phyloP scores from a whole-genome alignment of 805 yeast species.

The Saturnispora galanensis region DNA sequence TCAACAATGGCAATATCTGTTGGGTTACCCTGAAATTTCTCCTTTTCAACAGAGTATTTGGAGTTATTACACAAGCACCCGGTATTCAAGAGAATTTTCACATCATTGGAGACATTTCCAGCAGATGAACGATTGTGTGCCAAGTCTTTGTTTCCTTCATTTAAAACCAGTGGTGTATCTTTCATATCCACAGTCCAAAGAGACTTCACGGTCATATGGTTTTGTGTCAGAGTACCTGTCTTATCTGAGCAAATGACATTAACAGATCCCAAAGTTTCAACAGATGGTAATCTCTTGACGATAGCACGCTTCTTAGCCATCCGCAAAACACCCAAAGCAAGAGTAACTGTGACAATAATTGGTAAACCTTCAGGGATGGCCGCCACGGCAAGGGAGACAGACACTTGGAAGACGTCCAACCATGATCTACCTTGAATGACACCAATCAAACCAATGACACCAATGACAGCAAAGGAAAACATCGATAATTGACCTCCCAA shows the following conservation, averaged over 20 bases:
- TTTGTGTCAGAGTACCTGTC: conserved; percentile 83
- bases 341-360: conserved; percentile 92
- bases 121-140: conserved; percentile 31
- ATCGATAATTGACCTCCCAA: conserved; percentile 84
- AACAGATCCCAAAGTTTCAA: conserved; percentile 89
- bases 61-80: conserved; percentile 75
- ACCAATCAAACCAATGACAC: conserved; percentile 85
- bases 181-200: conserved; percentile 65
- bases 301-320: conserved; percentile 95
- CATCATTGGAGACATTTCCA: conserved; percentile 43
- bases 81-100: conserved; percentile 45
- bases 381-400: conserved; percentile 96
- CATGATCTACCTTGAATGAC: conserved; percentile 85
- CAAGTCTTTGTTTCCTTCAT: neutral
- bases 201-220: conserved; percentile 82
- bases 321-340: conserved; percentile 91
- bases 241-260: conserved; percentile 90
- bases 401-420: conserved; percentile 97
- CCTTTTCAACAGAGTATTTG: conserved; percentile 55
- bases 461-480: conserved; percentile 79
- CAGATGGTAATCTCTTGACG: conserved; percentile 88
- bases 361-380: conserved; percentile 99
- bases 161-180: conserved; percentile 14
- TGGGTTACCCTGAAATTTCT: conserved; percentile 79
- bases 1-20: conserved; percentile 89